A percentile compares a stretch with the other conserved stretches of the same genome.
phyloP scores from a whole-genome alignment of 805 yeast genomes.

The Nakazawaea anatomiae region DNA sequence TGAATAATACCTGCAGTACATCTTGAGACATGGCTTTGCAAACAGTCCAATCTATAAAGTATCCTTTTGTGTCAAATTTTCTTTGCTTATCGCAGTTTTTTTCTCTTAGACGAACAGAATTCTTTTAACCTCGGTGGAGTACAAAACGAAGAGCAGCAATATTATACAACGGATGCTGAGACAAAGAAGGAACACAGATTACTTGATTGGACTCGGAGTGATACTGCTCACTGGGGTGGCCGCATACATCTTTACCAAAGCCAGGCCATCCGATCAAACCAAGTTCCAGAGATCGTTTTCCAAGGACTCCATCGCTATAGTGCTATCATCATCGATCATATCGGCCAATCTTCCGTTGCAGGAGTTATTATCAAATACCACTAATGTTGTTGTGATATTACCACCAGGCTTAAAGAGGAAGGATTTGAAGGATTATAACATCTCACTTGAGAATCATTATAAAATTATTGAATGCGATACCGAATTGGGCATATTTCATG shows the following conservation, averaged over 20 bases:
- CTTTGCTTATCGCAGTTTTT: too few relatives aligned
- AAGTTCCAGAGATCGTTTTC: neutral
- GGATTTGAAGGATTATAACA: conserved; percentile 12
- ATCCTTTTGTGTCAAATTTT: too few relatives aligned
- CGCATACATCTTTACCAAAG: neutral
- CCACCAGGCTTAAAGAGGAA: conserved; percentile 19
- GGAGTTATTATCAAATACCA: conserved; percentile 13
- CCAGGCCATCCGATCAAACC: neutral
- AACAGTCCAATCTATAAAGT: neutral
- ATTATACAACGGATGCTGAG: neutral
- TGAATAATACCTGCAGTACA: conserved; percentile 10
- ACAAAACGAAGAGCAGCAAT: neutral
- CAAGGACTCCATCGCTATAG: conserved; percentile 3
- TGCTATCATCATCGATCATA: conserved; percentile 5
- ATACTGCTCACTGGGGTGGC: neutral
- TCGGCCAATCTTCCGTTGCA: conserved; percentile 9
- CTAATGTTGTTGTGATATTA: conserved; percentile 20
- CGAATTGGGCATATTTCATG: conserved; percentile 44
- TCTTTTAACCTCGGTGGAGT: too few relatives aligned
- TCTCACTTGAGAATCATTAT: conserved; percentile 18
- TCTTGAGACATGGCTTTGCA: neutral
- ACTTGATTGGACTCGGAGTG: neutral
- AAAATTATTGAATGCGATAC: conserved; percentile 42
- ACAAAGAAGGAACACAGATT: neutral
- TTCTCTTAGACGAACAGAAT: too few relatives aligned